phyloP scores from a whole-genome alignment of 345 rosid genomes.

The Melaleuca alternifolia region DNA sequence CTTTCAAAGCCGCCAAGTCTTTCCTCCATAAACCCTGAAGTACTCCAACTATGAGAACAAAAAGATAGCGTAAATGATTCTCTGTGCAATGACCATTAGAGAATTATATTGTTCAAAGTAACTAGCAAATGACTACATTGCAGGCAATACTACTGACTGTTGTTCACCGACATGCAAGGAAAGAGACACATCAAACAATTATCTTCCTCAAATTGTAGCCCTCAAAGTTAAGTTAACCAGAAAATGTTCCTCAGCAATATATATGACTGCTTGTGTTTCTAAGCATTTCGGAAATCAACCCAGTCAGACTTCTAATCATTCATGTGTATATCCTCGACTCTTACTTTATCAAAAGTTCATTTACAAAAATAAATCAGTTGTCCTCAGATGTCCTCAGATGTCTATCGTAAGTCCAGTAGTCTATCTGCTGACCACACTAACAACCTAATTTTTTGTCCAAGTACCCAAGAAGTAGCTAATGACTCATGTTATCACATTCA shows the following conservation, averaged over 20 bases:
- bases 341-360: background rate
- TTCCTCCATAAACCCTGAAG: constrained; percentile 85
- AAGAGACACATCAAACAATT: background rate
- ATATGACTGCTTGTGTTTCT: background rate
- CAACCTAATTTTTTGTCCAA: background rate
- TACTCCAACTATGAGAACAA: constrained; percentile 50
- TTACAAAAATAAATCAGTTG: background rate
- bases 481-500: background rate
- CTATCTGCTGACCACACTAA: background rate
- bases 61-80: background rate
- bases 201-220: background rate
- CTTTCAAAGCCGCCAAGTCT: constrained; percentile 80
- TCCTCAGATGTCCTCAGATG: background rate
- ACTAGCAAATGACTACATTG: background rate
- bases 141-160: background rate
- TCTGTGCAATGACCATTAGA: background rate
- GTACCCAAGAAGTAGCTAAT: background rate
- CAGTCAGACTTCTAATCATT: background rate
- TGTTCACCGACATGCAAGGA: background rate
- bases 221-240: background rate
- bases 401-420: background rate
- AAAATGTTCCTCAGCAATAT: background rate
- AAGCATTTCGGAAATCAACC: background rate
- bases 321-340: background rate
- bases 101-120: background rate